Percentiles rank a stretch among this genome's conserved stretches.
phyloP scores from a whole-genome alignment of 768 basidiomycete genomes.

The Cystoderma amianthinum region DNA sequence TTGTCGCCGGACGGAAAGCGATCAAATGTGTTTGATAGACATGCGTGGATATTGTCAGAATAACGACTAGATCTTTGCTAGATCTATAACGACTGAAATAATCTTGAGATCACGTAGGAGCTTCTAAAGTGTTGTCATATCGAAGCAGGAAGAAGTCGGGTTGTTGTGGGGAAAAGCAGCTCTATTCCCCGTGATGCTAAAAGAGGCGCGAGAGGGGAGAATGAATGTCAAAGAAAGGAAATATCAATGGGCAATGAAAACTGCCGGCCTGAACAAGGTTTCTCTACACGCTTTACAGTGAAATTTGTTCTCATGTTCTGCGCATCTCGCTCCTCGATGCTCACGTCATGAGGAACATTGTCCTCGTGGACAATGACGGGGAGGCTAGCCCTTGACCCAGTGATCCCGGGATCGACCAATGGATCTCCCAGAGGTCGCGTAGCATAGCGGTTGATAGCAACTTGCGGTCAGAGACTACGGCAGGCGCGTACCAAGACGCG shows the following conservation, averaged over 20 bases:
- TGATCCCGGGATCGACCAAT: too few relatives aligned
- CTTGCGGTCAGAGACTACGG: too few relatives aligned
- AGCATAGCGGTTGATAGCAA: too few relatives aligned
- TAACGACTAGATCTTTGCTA: too few relatives aligned
- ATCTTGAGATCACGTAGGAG: neutral
- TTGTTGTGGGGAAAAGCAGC: neutral
- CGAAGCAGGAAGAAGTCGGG: neutral
- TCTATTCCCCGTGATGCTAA: neutral
- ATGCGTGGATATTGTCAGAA: too few relatives aligned
- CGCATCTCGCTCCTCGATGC: too few relatives aligned
- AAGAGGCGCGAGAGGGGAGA: neutral
- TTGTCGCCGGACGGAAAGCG: neutral
- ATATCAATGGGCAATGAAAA: neutral
- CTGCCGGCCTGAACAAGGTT: neutral
- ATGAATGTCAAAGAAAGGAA: neutral
- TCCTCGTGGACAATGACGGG: too few relatives aligned
- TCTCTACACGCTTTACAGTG: neutral
- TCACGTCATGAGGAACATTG: too few relatives aligned
- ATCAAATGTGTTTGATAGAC: neutral
- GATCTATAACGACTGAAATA: neutral
- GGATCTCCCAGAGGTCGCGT: too few relatives aligned
- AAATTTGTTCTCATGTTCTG: neutral
- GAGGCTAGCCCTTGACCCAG: too few relatives aligned
- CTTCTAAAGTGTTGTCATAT: neutral
- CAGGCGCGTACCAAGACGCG: too few relatives aligned